These are phyloP conservation scores for Zygoascus tannicola DNA, from an alignment of 805 yeast genomes.

Conservation along the genomic window DNA sequence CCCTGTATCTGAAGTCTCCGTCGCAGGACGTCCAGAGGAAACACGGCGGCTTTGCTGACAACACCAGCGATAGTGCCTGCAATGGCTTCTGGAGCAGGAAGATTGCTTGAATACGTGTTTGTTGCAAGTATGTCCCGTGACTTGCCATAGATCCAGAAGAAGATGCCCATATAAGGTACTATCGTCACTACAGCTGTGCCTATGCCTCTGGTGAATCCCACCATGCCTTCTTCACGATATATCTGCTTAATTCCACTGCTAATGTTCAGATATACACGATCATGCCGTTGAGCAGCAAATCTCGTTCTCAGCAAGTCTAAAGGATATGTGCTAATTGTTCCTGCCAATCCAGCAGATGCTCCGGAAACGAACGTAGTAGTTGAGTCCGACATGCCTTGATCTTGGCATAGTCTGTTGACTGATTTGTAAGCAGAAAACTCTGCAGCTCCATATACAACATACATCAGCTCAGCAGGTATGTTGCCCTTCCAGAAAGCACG, in stretches of 20 bases:
- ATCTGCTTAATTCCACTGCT: conserved; percentile 20
- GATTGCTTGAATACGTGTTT: neutral
- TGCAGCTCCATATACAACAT: conserved; percentile 71
- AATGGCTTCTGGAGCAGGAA: conserved; percentile 36
- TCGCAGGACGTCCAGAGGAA: conserved; percentile 80
- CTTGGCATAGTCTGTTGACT: conserved; percentile 37
- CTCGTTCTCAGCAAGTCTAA: conserved; percentile 84
- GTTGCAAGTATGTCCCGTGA: conserved; percentile 29
- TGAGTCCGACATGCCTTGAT: conserved; percentile 27
- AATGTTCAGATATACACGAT: neutral
- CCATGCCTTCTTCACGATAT: conserved; percentile 33
- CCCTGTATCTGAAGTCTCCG: conserved; percentile 63
- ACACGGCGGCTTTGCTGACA: conserved; percentile 59
- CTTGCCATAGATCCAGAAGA: conserved; percentile 60
- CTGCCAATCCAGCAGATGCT: conserved; percentile 61
- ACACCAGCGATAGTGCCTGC: conserved; percentile 75
- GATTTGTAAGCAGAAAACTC: conserved; percentile 71
- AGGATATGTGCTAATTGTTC: conserved; percentile 75
- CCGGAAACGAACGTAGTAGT: conserved; percentile 55
- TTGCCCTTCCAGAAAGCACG: conserved; percentile 93
- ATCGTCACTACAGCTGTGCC: conserved; percentile 48
- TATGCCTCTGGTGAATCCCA: conserved; percentile 43
- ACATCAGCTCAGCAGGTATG: conserved; percentile 81
- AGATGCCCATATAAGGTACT: conserved; percentile 60
- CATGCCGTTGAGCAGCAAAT: conserved; percentile 50